phyloP scores from a whole-genome alignment of 2,329 filamentous ascomycete species.

The Beauveria pseudobassiana region DNA sequence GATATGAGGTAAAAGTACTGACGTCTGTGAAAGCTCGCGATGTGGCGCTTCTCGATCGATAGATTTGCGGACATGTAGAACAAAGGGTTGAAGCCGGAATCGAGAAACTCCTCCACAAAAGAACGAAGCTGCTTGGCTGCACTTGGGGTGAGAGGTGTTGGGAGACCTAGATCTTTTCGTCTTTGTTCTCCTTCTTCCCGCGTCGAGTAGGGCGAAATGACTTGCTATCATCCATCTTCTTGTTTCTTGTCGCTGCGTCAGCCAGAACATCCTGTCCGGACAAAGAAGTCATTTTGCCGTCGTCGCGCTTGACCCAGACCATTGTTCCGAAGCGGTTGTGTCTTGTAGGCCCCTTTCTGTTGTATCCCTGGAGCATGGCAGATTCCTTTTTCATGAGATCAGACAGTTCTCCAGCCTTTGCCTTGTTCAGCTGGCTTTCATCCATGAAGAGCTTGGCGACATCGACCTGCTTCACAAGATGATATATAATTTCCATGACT shows the following conservation, averaged over 20 bases:
- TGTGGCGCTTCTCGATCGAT: slow-evolving; percentile 79
- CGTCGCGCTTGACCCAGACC: slow-evolving; percentile 88
- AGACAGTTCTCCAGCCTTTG: slow-evolving; percentile 66
- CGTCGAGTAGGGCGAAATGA: slow-evolving; percentile 77
- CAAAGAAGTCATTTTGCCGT: slow-evolving; percentile 75
- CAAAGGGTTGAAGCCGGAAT: slow-evolving; percentile 89
- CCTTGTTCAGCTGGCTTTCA: slow-evolving; percentile 60
- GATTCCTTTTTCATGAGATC: slow-evolving; percentile 74
- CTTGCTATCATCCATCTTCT: slow-evolving; percentile 87
- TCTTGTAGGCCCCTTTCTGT: slow-evolving; percentile 70
- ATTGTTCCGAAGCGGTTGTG: slow-evolving; percentile 96
- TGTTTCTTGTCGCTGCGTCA: slow-evolving; percentile 62
- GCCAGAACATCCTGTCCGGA: slow-evolving; percentile 82
- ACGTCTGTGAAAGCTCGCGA: slow-evolving; percentile 66
- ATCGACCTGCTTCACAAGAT: slow-evolving; percentile 85
- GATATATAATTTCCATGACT: slow-evolving; percentile 87
- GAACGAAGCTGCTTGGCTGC: slow-evolving; percentile 70
- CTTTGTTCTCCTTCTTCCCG: slow-evolving; percentile 51
- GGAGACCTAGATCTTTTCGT: slow-evolving; percentile 69
- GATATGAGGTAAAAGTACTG: slow-evolving; percentile 90
- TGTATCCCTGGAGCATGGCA: slow-evolving; percentile 70
- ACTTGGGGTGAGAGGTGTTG: slow-evolving; percentile 59
- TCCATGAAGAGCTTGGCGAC: slow-evolving; percentile 79
- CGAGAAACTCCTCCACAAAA: slow-evolving; percentile 90
- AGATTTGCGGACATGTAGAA: slow-evolving; percentile 80